Base-by-base conservation (phyloP, 2,329 filamentous ascomycete genomes). In the Volutella citrinella region DNA sequence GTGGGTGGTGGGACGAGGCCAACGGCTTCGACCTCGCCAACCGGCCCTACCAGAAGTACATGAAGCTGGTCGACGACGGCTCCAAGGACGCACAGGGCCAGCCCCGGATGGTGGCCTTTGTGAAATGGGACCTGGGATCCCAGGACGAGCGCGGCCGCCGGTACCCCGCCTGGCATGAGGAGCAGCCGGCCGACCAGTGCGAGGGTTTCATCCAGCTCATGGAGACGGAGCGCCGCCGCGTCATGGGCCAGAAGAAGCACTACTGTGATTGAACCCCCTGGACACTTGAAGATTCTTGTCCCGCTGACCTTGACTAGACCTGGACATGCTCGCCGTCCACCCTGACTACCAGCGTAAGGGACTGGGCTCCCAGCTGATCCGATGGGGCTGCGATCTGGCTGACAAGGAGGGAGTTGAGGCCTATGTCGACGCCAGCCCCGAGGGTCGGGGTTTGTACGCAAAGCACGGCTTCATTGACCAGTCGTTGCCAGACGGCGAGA, bases 281-380 rank as follows among this genome's bases (percentile, higher is more conserved):
- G 10, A 13, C 3, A 7, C 7, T n/a, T 7, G 14, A 3, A 14
- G 11, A 7, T 7, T 18, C 15, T 9, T 6, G 16, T 19, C 28
- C 15, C 11, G 18, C 19, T 34, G 18, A 27, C 11, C 10, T n/a
- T 6, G 7, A n/a, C 5, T 19, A 51, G 51, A 54, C 31, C 42
- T 54, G 1, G 51, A 55, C 22, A 54, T 50, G 1, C 19, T 55
- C 4, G 51, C 31, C 3, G 55, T 51, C 1, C 51, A 53, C 18
- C 51, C 49, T 0, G 48, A 53, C 2, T 54, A 54, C 10, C 51
- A 52, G 22, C 39, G 51, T 4, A 42, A 41, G n/a, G 51, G 51
- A 10, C 42, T 40, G 5, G 49, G 49, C 2, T 51, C 46, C 4
- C 43, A 53, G 46, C 42, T 54, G 3, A 36, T 55, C 7, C 27